Conservation (phyloP, 2,329 filamentous ascomycete species). For the Penicillium sp. region DNA sequence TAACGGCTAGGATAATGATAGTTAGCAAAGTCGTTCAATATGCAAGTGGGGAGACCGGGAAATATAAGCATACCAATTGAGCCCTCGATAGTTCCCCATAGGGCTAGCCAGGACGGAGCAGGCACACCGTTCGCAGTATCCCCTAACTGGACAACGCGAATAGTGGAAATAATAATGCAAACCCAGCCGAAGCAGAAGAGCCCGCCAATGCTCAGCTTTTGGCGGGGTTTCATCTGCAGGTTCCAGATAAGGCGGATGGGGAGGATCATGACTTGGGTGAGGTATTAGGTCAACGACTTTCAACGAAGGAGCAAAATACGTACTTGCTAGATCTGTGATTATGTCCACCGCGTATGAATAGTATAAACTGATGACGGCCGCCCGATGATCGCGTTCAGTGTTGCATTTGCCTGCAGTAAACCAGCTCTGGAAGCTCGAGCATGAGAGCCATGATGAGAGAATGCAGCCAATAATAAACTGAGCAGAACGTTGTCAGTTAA, state of each 20-base stretch:
- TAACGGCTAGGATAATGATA: constrained; percentile 13
- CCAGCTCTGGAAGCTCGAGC: constrained; percentile 36
- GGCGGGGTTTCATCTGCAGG: constrained; percentile 33
- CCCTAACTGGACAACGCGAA: constrained; percentile 35
- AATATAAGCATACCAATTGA: constrained; percentile 30
- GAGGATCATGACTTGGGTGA: constrained; percentile 36
- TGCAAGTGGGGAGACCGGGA: not conserved
- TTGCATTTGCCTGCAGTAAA: constrained; percentile 32
- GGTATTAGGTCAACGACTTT: not conserved
- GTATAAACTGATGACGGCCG: constrained; percentile 36
- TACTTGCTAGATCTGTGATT: constrained; percentile 38
- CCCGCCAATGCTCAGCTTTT: constrained; percentile 34
- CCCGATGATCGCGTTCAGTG: constrained; percentile 27
- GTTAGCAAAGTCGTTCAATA: not conserved
- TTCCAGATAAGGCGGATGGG: constrained; percentile 38
- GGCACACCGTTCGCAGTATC: constrained; percentile 28
- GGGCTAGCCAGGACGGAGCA: constrained; percentile 35
- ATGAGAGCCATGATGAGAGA: constrained; percentile 36
- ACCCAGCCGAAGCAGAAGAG: constrained; percentile 28
- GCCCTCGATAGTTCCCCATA: constrained; percentile 39
- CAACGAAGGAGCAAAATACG: not conserved
- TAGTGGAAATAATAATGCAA: constrained; percentile 26
- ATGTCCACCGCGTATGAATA: constrained; percentile 38
- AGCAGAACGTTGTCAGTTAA: not conserved
- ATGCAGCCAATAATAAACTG: constrained; percentile 40